Evolutionary conservation across 495 filamentous ascomycete genomes (phyloP), one percentile per base, ranked within the genome.

Genomic region (Chaetomium fimeti): DNA sequence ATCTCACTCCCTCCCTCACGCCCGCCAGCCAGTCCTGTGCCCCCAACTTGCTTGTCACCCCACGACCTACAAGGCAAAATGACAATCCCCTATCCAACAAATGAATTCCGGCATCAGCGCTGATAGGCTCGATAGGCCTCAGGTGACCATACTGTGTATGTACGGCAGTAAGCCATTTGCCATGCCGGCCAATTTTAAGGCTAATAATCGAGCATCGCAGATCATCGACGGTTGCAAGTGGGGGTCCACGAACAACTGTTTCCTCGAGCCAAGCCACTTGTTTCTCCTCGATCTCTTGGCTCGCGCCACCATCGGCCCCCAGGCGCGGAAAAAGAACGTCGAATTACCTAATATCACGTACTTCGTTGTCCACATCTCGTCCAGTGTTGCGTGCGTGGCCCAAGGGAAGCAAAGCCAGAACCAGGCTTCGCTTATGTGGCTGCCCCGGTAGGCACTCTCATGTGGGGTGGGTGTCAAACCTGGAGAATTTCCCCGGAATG

Each of bases 41-140:
- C 52, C n/a, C 8, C 1, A 8, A 57, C n/a, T 5, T 24, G 13
- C 18, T 32, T 32, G 4, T 12, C 27, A 36, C 40, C 25, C 32
- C 40, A 20, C 55, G 28, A 15, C 36, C 43, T 57, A 22, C 55
- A 57, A 57, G 38, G 27, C 55, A 40, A 40, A 22, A 40, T 43
- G 38, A 13, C 55, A 28, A 18, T 22, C 36, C 22, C 40, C n/a
- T n/a, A 20, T 45, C 38, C 40, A 45, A 57, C 22, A 22, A 57
- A 20, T 15, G 5, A 18, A 27, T n/a, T n/a, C 22, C 55, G 24
- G 22, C 20, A 43, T 38, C 15, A 43, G 18, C 36, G 15, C 6
- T 57, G 38, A 57, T 43, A 57, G 55, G 36, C 24, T 40, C 12
- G 38, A 24, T 22, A 1, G 43, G 25, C 27, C 42, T 9, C 48